These are phyloP conservation scores for Rosa rugosa DNA, from an alignment of 306 rosid species.

Conservation along the genomic window DNA sequence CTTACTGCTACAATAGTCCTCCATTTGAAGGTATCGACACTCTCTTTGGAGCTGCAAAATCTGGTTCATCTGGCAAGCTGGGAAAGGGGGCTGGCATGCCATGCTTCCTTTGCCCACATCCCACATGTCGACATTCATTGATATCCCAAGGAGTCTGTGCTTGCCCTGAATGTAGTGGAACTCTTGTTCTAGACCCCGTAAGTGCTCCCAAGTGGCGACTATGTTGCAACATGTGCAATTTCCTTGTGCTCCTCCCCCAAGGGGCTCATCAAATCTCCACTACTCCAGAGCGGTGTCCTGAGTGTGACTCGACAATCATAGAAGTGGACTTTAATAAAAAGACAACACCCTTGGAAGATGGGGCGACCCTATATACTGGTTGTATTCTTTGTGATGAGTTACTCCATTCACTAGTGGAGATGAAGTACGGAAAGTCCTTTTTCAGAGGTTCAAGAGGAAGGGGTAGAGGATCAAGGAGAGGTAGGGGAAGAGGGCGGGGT, in stretches of 20 bases:
- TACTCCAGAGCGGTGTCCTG: constrained; percentile 63
- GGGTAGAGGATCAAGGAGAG: constrained; percentile 58
- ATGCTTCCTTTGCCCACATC: constrained; percentile 90
- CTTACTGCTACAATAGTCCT: constrained; percentile 93
- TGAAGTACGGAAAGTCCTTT: constrained; percentile 77
- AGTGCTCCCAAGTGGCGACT: constrained; percentile 95
- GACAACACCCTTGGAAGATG: constrained; percentile 83
- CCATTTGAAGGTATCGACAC: constrained; percentile 90
- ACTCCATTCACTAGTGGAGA: constrained; percentile 87
- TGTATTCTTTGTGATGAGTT: constrained; percentile 93
- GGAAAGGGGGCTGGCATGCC: constrained; percentile 98
- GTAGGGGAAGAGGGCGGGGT: constrained; percentile 65
- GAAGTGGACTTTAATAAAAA: constrained; percentile 97
- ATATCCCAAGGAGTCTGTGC: constrained; percentile 88
- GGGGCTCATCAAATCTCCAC: constrained; percentile 92
- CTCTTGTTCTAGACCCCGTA: constrained; percentile 82
- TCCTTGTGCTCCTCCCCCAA: constrained; percentile 83
- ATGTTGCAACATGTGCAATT: constrained; percentile 82
- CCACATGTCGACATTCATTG: constrained; percentile 81
- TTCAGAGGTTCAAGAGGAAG: constrained; percentile 66
- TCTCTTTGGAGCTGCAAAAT: constrained; percentile 54
- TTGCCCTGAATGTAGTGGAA: constrained; percentile 95
- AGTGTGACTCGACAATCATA: constrained; percentile 73
- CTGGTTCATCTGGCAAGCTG: constrained; percentile 51
- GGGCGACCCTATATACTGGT: constrained; percentile 72